These are phyloP conservation scores for Buxus sempervirens DNA, from an alignment of 164 flowering plant species.

Conservation along the genomic window DNA sequence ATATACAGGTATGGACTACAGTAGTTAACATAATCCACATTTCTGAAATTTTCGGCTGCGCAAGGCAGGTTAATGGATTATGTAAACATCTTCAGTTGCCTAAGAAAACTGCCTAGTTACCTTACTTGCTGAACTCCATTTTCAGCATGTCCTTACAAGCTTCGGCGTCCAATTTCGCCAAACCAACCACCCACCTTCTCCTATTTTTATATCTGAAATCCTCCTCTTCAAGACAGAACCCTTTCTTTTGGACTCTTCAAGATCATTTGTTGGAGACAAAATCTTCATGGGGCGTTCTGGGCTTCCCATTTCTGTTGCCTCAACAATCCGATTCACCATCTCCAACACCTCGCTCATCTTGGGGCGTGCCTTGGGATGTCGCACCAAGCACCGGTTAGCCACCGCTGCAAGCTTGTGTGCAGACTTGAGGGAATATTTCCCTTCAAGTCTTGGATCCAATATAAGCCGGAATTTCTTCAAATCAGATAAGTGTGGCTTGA, in stretches of 20 bases:
- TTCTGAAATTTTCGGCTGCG: no score
- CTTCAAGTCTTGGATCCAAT: conserved; percentile 75
- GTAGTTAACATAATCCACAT: no score
- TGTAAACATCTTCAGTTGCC: not conserved
- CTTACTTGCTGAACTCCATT: not conserved
- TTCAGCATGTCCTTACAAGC: conserved; percentile 17
- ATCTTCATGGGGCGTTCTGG: conserved; percentile 30
- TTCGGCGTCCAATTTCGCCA: conserved; percentile 25
- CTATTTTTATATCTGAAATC: conserved; percentile 8
- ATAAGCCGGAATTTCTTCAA: conserved; percentile 54
- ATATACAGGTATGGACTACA: no score
- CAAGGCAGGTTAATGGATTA: no score
- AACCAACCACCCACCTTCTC: conserved; percentile 15
- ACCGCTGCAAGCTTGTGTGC: conserved; percentile 66
- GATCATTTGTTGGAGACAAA: conserved; percentile 10
- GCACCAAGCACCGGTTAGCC: conserved; percentile 70
- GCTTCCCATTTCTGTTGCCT: conserved; percentile 29
- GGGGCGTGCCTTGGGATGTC: conserved; percentile 64
- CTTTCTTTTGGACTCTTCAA: conserved; percentile 19
- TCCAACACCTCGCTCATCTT: conserved; percentile 83
- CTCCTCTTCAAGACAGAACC: conserved; percentile 23
- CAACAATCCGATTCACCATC: conserved; percentile 49
- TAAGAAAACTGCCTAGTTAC: not conserved
- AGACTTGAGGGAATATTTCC: conserved; percentile 46
- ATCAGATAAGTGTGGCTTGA: conserved; percentile 64